A percentile compares a stretch with the other conserved stretches of the same genome.
phyloP scores from a whole-genome alignment of 2,329 filamentous ascomycete genomes.

The Allantophomopsis lycopodina region DNA sequence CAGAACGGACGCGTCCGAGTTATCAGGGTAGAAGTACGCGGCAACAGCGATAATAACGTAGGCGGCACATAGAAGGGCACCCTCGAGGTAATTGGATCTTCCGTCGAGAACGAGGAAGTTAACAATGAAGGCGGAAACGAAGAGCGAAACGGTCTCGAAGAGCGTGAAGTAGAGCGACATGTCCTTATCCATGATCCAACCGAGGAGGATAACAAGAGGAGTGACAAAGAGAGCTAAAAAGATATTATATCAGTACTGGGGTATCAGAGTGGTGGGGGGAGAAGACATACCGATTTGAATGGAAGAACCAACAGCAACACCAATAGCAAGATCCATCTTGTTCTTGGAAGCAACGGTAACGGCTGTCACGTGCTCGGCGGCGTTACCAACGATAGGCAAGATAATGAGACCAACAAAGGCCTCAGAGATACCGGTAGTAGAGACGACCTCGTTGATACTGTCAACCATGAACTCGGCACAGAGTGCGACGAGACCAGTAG shows the following conservation, averaged over 20 bases:
- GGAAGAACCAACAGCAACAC: slow-evolving; percentile 55
- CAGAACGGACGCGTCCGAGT: slow-evolving; percentile 27
- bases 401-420: slow-evolving; percentile 61
- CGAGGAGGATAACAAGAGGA: slow-evolving; percentile 55
- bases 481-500: slow-evolving; percentile 50
- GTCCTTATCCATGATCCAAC: slow-evolving; percentile 54
- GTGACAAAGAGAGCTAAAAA: slow-evolving; percentile 48
- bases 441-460: slow-evolving; percentile 50
- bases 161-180: slow-evolving; percentile 77
- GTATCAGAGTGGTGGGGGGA: neutral
- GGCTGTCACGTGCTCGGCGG: slow-evolving; percentile 60
- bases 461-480: slow-evolving; percentile 61
- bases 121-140: slow-evolving; percentile 73
- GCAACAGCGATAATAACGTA: slow-evolving; percentile 56
- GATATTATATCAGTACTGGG: slow-evolving; percentile 1
- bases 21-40: slow-evolving; percentile 51
- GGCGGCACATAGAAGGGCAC: slow-evolving; percentile 51
- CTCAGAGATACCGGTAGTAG: slow-evolving; percentile 40
- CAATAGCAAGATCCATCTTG: slow-evolving; percentile 65
- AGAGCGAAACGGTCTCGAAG: slow-evolving; percentile 80
- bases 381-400: slow-evolving; percentile 60
- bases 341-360: slow-evolving; percentile 60
- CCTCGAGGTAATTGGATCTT: slow-evolving; percentile 77
- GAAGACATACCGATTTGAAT: slow-evolving; percentile 45
- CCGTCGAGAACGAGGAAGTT: slow-evolving; percentile 81